Percentiles rank a stretch among this genome's conserved stretches.
These are phyloP conservation scores for Flueggea neowawraea DNA, from an alignment of 441 rosid genomes.

Conservation along the genomic window DNA sequence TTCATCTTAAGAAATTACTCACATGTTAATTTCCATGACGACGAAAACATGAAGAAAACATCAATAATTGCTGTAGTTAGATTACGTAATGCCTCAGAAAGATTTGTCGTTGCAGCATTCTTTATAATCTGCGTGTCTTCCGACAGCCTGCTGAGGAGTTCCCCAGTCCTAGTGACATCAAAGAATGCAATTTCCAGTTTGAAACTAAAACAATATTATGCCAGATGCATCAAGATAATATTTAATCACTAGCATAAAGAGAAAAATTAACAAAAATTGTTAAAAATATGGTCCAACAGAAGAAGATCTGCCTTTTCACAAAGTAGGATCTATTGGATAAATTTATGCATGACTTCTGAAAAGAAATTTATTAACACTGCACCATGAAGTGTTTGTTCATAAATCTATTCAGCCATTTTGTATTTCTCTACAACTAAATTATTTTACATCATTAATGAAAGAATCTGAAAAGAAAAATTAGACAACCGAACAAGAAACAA, in stretches of 20 bases:
- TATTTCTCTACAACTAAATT: too few species aligned
- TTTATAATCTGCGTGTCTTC: conserved; percentile 97
- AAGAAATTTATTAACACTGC: too few species aligned
- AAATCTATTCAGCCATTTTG: too few species aligned
- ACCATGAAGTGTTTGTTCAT: too few species aligned
- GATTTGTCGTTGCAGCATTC: conserved; percentile 97
- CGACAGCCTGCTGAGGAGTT: conserved; percentile 87
- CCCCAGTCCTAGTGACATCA: conserved; percentile 93
- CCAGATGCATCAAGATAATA: not conserved
- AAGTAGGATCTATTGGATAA: too few species aligned
- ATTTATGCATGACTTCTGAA: too few species aligned
- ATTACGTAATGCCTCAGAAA: conserved; percentile 88
- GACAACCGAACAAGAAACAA: too few species aligned
- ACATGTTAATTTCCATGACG: conserved; percentile 97
- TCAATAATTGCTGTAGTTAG: conserved; percentile 79
- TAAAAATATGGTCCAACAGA: too few species aligned
- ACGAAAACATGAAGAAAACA: conserved; percentile 81
- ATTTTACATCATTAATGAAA: too few species aligned
- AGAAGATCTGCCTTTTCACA: too few species aligned
- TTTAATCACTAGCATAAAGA: not conserved
- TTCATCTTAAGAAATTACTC: conserved; percentile 15
- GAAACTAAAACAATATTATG: not conserved
- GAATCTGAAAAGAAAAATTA: too few species aligned
- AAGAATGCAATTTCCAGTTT: conserved; percentile 87
- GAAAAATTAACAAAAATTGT: not conserved